Evolutionary conservation across 1,139 yeast genomes (phyloP), one percentile per base, ranked within the genome.

Genomic region (Schwanniomyces etchellsii): DNA sequence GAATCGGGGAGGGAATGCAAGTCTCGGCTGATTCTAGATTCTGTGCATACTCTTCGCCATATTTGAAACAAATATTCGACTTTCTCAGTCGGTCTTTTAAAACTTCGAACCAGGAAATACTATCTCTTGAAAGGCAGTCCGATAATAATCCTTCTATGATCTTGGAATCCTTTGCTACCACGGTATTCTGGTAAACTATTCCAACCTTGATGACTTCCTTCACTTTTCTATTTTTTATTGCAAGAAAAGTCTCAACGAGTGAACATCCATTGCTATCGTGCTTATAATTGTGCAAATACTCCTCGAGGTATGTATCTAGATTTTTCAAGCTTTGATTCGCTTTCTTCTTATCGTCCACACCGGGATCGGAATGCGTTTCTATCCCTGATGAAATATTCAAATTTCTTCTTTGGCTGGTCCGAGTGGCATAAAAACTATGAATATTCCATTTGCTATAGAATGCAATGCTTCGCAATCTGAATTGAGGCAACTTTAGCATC

Each of bases 51-150:
- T 30, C 23, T 1, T 11, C 15, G 12, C 40, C 36, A 30, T 43
- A 52, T 9, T 32, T 32, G 32, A 60, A 56, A 10, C 29, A 31
- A 31, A 48, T 48, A 28, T 49, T 53, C 3, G 32, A 34, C 2
- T 31, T 24, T 16, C 48, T 40, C 13, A 46, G 28, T 30, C 73
- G 47, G 2, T 36, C 30, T 4, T 31, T 40, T 4, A 68, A 37
- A 15, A 40, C 32, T 5, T 47, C 32, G 22, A 57, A 60, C 73
- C 73, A 65, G 5, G 22, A 18, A 16, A 47, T 36, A 34, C 57
- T 62, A 9, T 47, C 47, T 5, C 48, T 48, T 5, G 73, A 55
- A 34, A 68, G 50, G 2, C 74, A 73, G 36, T 68, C 74, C 1
- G 72, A 64, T 22, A 68, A 43, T 3, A 67, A 37, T 0, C 55